Percentiles rank a stretch among this genome's conserved stretches.
phyloP scores from a whole-genome alignment of 148 eudicot genomes.

The Oxyria digyna region DNA sequence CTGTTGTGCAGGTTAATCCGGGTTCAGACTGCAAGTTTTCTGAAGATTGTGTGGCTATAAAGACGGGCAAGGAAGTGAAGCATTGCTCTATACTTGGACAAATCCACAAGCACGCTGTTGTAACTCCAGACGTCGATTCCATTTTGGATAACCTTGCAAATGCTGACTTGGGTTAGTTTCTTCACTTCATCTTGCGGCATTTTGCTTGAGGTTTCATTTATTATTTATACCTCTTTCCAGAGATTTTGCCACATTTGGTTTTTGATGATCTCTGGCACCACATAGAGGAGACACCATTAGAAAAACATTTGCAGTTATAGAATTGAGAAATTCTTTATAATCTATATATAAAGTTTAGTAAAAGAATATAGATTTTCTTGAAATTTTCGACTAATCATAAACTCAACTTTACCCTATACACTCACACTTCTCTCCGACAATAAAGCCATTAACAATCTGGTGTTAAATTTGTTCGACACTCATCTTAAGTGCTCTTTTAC shows the following conservation, averaged over 20 bases:
- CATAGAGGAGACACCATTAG: neutral
- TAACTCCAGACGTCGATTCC: slow-evolving; percentile 9
- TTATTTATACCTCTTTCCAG: neutral
- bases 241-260: slow-evolving; percentile 1
- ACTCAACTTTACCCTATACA: too few relatives aligned
- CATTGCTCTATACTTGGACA: neutral
- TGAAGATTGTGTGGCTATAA: neutral
- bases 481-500: too few relatives aligned
- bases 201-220: neutral
- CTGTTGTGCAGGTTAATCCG: slow-evolving; percentile 6
- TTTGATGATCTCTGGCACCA: neutral
- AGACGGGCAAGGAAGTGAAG: neutral
- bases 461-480: too few relatives aligned
- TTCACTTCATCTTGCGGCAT: neutral
- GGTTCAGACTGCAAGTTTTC: slow-evolving; percentile 5
- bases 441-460: too few relatives aligned
- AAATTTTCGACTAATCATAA: too few relatives aligned
- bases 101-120: neutral
- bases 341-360: neutral
- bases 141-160: slow-evolving; percentile 4
- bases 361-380: neutral
- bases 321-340: too few relatives aligned
- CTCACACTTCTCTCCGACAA: too few relatives aligned
- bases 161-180: neutral
- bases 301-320: neutral